Evolutionary conservation across 2,329 filamentous ascomycete genomes (phyloP), one percentile per base, ranked within the genome.

Genomic region (Colletotrichum karsti): DNA sequence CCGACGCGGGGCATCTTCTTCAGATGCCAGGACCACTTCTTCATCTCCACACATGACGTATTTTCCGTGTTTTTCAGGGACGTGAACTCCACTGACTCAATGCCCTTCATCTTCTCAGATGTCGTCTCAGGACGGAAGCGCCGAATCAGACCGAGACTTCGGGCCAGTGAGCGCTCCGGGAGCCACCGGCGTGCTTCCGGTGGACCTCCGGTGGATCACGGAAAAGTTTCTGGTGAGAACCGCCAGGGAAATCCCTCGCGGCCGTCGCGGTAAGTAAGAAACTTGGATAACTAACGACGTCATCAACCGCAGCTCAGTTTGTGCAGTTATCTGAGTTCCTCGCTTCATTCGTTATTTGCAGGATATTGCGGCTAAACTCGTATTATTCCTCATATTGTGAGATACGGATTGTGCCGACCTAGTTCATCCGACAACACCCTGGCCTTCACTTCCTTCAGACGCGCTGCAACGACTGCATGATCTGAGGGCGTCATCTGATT

Each of bases 41-140:
- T 44, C 51, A 37, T 18, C 44, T 15, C 59, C 64, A 67, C 59
- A 24, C 37, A 58, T 67, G 64, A 67, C 64, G 64, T 67, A 63
- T 28, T 2, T n/a, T 28, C n/a, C 13, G 42, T 13, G 7, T 37
- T 63, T 56, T 67, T 4, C 51, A 63, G 37, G 64, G 42, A 53
- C 59, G 53, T 8, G 24, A 10, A 56, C 37, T 30, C 51, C 44
- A 67, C 51, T 51, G 37, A 26, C 35, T 50, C 42, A 28, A 62
- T 41, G 48, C 59, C 41, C 37, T 33, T 39, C 9, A n/a, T 35
- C 46, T 56, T 44, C 24, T 41, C 35, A 55, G 41, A 30, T 39
- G 15, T 57, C 26, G 44, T 64, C 61, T 50, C 53, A 64, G 41
- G 22, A 35, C 44, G 35, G 50, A 42, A 26, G 22, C 53, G 53